Evolutionary conservation across 768 basidiomycete genomes (phyloP), one percentile per base, ranked within the genome.

Genomic region (Multifurca ochricompacta): DNA sequence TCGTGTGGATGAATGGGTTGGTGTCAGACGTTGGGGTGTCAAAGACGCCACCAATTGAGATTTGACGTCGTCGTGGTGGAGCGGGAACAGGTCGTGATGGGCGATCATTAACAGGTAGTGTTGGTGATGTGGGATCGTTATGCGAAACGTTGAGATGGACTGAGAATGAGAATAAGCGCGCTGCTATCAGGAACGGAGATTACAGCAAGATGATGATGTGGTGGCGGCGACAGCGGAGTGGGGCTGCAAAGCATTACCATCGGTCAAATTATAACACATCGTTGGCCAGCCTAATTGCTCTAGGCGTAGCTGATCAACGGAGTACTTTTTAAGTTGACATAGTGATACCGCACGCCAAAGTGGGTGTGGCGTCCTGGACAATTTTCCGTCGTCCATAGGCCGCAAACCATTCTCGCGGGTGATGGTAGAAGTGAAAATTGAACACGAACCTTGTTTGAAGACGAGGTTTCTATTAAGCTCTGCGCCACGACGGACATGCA

Each of bases 391-490:
- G 10, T 6, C 18, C 44, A 23, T 11, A 19, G 7, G 30, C 27
- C 9, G 30, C n/a, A 27, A n/a, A 13, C 16, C n/a, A 18, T 16
- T 28, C 16, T 16, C n/a, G 16, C 21, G 21, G 11, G 16, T 14
- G 16, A 48, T 5, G 18, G 14, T 14, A 13, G 27, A 30, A 21
- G 36, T 28, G 5, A 36, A 34, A 3, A n/a, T 23, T 14, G 32
- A 30, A 31, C 11, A 68, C 78, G 55, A 60, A 87, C 88, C 82
- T 73, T 91, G 88, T 1, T 84, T 76, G 59, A 91, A 91, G 0
- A 83, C 86, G 27, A 90, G 74, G 6, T 72, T 71, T 40, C 80
- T 71, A 54, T 90, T 86, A 2, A 86, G 67, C 7, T 78, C 74
- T 53, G 77, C 79, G 10, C 86, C 85, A n/a, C 62, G 63, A 13